Percentiles rank a stretch among this genome's conserved stretches.
Evolutionary conservation across 208 protist genomes (phyloP).

Genomic region (Strigomonas oncopelti): DNA sequence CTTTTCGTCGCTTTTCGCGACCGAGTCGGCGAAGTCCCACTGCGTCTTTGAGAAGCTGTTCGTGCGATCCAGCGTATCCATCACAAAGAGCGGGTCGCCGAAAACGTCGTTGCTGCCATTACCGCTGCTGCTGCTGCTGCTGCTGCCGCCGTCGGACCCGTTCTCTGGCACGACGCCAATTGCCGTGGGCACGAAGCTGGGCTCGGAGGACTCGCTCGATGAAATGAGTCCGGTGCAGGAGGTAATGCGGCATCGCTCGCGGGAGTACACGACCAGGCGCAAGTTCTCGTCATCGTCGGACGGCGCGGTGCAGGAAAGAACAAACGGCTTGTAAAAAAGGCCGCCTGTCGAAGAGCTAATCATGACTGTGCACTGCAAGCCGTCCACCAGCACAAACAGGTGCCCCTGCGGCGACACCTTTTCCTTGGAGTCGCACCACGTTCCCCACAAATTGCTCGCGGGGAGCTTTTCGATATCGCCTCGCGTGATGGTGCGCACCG

Average conservation of each 20-base stretch:
- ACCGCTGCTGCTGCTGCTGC: conserved; percentile 10
- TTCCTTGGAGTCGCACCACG: conserved; percentile 70
- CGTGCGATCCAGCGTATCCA: conserved; percentile 59
- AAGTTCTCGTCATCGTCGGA: conserved; percentile 42
- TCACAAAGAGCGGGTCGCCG: conserved; percentile 41
- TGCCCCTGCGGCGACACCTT: conserved; percentile 41
- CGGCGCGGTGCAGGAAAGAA: conserved; percentile 50
- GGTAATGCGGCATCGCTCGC: conserved; percentile 47
- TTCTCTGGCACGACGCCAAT: conserved; percentile 60
- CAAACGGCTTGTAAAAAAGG: conserved; percentile 55
- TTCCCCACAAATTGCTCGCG: conserved; percentile 65
- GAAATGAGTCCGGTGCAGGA: conserved; percentile 52
- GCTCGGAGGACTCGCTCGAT: conserved; percentile 39
- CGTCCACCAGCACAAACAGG: conserved; percentile 69
- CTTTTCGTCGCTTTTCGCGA: conserved; percentile 26
- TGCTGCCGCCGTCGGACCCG: conserved; percentile 8
- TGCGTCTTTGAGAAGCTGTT: conserved; percentile 26
- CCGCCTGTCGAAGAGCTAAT: conserved; percentile 66
- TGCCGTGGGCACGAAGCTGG: conserved; percentile 48
- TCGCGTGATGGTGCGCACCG: conserved; percentile 32
- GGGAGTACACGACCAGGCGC: conserved; percentile 65
- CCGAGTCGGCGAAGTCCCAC: conserved; percentile 50
- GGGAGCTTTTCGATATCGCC: conserved; percentile 62
- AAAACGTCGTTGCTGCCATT: conserved; percentile 19
- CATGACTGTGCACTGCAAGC: conserved; percentile 42